These are phyloP conservation scores for Coemansia sp. DNA, from an alignment of 192 early-diverging fungal species.

Conservation along the genomic window DNA sequence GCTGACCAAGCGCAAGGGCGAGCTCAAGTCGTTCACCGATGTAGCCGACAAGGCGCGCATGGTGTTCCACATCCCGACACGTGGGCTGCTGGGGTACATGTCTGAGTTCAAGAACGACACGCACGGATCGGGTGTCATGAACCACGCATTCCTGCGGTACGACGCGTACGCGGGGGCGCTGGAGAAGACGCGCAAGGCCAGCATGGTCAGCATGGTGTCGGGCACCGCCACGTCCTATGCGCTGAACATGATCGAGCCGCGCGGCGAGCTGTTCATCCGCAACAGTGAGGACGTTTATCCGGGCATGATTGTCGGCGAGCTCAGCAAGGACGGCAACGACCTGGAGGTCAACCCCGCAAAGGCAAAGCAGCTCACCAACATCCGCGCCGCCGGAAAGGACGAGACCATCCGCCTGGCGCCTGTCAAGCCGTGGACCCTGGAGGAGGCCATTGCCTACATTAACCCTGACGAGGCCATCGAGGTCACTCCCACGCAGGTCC, in stretches of 20 bases:
- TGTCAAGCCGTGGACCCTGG: constrained; percentile 64
- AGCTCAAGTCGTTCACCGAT: constrained; percentile 72
- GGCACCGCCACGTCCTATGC: constrained; percentile 76
- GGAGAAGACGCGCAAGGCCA: constrained; percentile 74
- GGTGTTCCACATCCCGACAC: constrained; percentile 78
- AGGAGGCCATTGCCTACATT: constrained; percentile 77
- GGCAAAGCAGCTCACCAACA: constrained; percentile 79
- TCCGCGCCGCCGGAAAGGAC: constrained; percentile 77
- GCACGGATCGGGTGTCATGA: constrained; percentile 77
- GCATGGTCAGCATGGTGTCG: constrained; percentile 68
- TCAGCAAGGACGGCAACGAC: constrained; percentile 67
- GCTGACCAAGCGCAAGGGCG: constrained; percentile 78
- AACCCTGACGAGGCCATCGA: constrained; percentile 84
- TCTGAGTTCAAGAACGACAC: constrained; percentile 91
- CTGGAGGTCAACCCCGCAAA: constrained; percentile 84
- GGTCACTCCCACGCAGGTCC: constrained; percentile 71
- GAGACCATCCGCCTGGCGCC: constrained; percentile 72
- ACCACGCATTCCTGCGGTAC: constrained; percentile 74
- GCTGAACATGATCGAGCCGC: constrained; percentile 70
- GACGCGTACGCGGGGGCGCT: constrained; percentile 70
- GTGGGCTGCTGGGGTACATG: constrained; percentile 79
- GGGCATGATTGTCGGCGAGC: constrained; percentile 87
- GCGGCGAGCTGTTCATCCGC: constrained; percentile 76
- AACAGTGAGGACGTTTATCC: constrained; percentile 76
- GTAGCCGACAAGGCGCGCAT: constrained; percentile 72